Evolutionary conservation across 345 rosid genomes (phyloP).

Genomic region (Erysimum cheiranthoides): DNA sequence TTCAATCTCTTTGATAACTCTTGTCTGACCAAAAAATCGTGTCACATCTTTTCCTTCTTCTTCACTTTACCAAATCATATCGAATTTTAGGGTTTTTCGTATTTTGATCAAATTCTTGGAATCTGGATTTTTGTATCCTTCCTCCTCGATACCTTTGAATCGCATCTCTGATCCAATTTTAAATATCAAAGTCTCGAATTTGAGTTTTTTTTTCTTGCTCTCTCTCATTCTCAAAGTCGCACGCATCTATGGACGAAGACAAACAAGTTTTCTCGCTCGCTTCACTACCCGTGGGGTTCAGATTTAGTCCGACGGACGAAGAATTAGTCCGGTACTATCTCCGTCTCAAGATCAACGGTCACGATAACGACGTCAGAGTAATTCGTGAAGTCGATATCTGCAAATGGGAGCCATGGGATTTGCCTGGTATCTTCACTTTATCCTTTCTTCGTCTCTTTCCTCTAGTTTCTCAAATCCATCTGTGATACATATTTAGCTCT

Average conservation of each 20-base stretch:
- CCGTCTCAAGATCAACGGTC: slow-evolving; percentile 76
- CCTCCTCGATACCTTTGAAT: slow-evolving; percentile 34
- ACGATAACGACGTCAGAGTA: slow-evolving; percentile 55
- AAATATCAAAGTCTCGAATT: background rate
- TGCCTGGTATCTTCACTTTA: slow-evolving; percentile 65
- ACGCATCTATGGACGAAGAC: slow-evolving; percentile 23
- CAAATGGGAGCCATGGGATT: slow-evolving; percentile 94
- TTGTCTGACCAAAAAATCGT: slow-evolving; percentile 17
- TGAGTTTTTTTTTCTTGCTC: background rate
- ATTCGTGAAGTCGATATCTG: slow-evolving; percentile 88
- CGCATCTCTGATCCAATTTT: slow-evolving; percentile 32
- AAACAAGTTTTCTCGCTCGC: slow-evolving; percentile 59
- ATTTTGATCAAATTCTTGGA: slow-evolving; percentile 21
- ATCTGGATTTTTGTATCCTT: slow-evolving; percentile 19
- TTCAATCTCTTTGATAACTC: background rate
- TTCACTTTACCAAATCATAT: slow-evolving; percentile 40
- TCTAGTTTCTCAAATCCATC: background rate
- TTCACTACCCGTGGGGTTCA: slow-evolving; percentile 82
- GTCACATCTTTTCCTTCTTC: slow-evolving; percentile 40
- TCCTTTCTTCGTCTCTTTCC: background rate
- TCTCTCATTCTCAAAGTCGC: slow-evolving; percentile 19
- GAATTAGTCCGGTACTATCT: slow-evolving; percentile 75
- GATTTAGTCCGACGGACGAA: slow-evolving; percentile 92
- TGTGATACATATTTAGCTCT: background rate
- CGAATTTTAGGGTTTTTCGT: slow-evolving; percentile 27